phyloP scores from a whole-genome alignment of 139 green algal species.

The Tetraselmis striata region DNA sequence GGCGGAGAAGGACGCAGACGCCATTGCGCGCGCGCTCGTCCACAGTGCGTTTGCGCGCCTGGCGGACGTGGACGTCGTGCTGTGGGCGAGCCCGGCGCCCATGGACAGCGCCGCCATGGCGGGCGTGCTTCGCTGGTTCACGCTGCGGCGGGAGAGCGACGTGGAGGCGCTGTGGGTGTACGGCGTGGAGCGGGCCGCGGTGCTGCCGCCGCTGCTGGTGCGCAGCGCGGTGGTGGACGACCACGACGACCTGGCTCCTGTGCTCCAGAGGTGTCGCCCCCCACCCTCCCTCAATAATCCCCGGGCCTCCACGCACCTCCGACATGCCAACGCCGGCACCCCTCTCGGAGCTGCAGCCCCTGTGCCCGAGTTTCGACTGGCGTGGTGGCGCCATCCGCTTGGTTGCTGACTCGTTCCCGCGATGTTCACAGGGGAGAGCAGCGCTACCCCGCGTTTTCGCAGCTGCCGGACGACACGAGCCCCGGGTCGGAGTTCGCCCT shows the following conservation, averaged over 20 bases:
- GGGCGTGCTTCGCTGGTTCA: background rate
- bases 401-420: too few species aligned
- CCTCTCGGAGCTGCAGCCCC: too few species aligned
- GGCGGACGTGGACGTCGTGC: background rate
- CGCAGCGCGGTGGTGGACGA: constrained; percentile 40
- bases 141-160: background rate
- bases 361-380: too few species aligned
- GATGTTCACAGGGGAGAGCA: background rate
- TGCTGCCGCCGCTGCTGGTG: background rate
- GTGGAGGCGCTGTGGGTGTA: background rate
- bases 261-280: constrained; percentile 32
- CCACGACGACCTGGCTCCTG: constrained; percentile 55
- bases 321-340: too few species aligned
- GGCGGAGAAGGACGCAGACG: background rate
- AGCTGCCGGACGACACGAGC: constrained; percentile 38
- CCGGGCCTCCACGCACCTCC: too few species aligned
- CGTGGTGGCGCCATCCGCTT: too few species aligned
- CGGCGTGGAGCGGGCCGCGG: too few species aligned
- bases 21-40: background rate
- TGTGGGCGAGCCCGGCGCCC: background rate
- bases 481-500: constrained; percentile 50
- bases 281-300: too few species aligned
- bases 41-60: background rate
- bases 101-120: background rate
- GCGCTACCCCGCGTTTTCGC: constrained; percentile 23